Evolutionary conservation across 352 stramenopile species (phyloP).

Genomic region (Phytophthora vignae): DNA sequence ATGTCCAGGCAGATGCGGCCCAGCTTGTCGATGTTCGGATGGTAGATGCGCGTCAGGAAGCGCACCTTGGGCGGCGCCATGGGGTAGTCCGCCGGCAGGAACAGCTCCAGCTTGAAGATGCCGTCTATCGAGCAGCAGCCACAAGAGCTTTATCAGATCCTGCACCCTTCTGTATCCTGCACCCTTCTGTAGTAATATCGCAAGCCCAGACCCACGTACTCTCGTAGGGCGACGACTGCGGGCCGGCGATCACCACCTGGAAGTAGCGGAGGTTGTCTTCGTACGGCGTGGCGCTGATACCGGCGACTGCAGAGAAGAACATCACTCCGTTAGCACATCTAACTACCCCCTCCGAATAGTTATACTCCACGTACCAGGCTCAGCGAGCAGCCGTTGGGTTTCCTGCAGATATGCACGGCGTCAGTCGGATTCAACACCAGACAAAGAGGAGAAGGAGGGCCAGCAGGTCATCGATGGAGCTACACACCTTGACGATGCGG

Average conservation of each 20-base stretch:
- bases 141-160: neutral
- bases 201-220: slow-evolving; percentile 54
- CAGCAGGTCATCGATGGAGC: neutral
- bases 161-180: too few species aligned
- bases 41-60: slow-evolving; percentile 99
- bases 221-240: slow-evolving; percentile 96
- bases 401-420: slow-evolving; percentile 62
- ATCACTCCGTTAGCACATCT: neutral
- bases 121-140: slow-evolving; percentile 59
- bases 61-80: slow-evolving; percentile 98
- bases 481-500: slow-evolving; percentile 76
- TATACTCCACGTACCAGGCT: slow-evolving; percentile 76
- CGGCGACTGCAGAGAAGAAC: slow-evolving; percentile 71
- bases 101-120: slow-evolving; percentile 97
- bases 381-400: slow-evolving; percentile 95
- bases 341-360: neutral
- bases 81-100: slow-evolving; percentile 97
- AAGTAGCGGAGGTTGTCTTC: slow-evolving; percentile 99
- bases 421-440: neutral
- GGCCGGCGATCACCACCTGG: slow-evolving; percentile 97
- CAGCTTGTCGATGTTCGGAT: slow-evolving; percentile 99
- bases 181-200: slow-evolving; percentile 16
- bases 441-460: neutral
- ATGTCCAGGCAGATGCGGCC: slow-evolving; percentile 99
- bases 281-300: slow-evolving; percentile 97